Evolutionary conservation across 768 basidiomycete genomes (phyloP), one percentile per base, ranked within the genome.

Genomic region (Boletus sp.): DNA sequence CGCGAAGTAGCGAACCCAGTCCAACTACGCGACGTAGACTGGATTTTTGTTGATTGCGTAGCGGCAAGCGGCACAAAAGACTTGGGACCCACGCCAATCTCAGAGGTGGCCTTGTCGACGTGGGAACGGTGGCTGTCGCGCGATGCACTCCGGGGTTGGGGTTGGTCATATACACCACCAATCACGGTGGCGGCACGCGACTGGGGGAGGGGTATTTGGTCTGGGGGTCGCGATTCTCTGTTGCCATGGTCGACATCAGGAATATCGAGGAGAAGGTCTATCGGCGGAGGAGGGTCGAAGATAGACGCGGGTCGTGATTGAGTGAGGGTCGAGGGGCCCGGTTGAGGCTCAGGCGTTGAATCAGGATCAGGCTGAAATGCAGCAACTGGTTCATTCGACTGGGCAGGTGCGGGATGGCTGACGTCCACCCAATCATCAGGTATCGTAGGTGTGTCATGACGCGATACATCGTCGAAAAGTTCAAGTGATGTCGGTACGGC

Each of bases 401-500:
- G 57, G 33, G 56, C 30, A 11, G 49, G 51, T 13, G 47, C 29
- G 9, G 58, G 57, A 25, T 33, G 58, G 7, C 52, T 37, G 25
- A 71, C 19, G 39, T 69, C 58, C 13, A 72, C 64, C 68, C 70
- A 72, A 32, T 70, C 70, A 34, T 70, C 68, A 14, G 64, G 61
- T 59, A 64, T 62, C 19, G 30, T 49, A 32, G 55, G 64, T 23
- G 58, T 59, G 23, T 59, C 54, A 38, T 47, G 56, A 47, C 51
- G 56, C n/a, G 60, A 70, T 51, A 48, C 42, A 11, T 64, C 61
- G 9, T 59, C 53, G 1, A 57, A 21, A 7, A 42, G 46, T 32
- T 56, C 56, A 23, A 47, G 21, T 23, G 48, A 47, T 14, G 29
- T 39, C 13, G 58, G 51, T 21, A 52, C 14, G 14, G 49, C 37